These are phyloP conservation scores for Penicillium tannophilum DNA, from an alignment of 495 filamentous ascomycete species.

Conservation along the genomic window DNA sequence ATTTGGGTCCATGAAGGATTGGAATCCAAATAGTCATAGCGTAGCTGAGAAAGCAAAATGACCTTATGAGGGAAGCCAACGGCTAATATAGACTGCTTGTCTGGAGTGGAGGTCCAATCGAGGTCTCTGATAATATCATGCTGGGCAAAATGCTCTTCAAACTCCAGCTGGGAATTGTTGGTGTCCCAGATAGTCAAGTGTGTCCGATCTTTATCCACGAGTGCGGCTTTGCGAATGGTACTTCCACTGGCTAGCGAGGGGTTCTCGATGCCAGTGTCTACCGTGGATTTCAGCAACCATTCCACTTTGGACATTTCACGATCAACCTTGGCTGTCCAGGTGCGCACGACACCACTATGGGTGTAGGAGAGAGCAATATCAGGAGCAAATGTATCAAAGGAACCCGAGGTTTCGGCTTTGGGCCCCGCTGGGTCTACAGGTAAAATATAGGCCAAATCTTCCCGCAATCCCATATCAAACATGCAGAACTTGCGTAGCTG, in stretches of 20 bases:
- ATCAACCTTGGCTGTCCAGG: slow-evolving; percentile 84
- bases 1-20: slow-evolving; percentile 89
- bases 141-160: slow-evolving; percentile 69
- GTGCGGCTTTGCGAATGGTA: slow-evolving; percentile 81
- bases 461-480: slow-evolving; percentile 70
- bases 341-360: slow-evolving; percentile 69
- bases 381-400: slow-evolving; percentile 83
- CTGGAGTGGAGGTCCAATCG: slow-evolving; percentile 93
- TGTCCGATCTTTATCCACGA: slow-evolving; percentile 74
- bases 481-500: slow-evolving; percentile 66
- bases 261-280: slow-evolving; percentile 75
- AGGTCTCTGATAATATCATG: slow-evolving; percentile 81
- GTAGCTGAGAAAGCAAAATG: slow-evolving; percentile 83
- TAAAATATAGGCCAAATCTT: slow-evolving; percentile 79
- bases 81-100: slow-evolving; percentile 86
- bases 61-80: slow-evolving; percentile 89
- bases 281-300: slow-evolving; percentile 82
- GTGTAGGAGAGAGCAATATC: slow-evolving; percentile 91
- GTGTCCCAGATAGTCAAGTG: slow-evolving; percentile 92
- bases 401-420: slow-evolving; percentile 69
- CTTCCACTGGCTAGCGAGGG: slow-evolving; percentile 83
- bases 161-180: slow-evolving; percentile 78
- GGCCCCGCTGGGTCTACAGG: slow-evolving; percentile 90
- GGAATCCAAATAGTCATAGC: slow-evolving; percentile 89
- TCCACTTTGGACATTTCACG: slow-evolving; percentile 57